A percentile compares a stretch with the other conserved stretches of the same genome.
Conservation (phyloP, 169 alveolate species). For the Theileria annulata region DNA sequence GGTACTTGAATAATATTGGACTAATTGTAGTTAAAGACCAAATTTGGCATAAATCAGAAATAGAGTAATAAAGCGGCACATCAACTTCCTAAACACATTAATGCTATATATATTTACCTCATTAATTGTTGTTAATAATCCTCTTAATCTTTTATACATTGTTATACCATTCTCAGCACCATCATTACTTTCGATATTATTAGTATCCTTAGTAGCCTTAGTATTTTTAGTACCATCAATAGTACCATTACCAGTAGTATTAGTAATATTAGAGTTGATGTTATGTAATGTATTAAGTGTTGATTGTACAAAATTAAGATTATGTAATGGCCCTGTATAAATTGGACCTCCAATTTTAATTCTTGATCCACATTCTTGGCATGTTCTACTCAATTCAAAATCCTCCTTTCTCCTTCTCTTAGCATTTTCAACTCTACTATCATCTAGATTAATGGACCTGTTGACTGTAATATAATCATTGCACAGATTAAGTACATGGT, state of each 20-base stretch:
- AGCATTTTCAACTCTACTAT: not conserved
- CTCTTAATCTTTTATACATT: slow-evolving; percentile 40
- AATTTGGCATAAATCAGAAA: slow-evolving; percentile 51
- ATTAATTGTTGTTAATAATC: slow-evolving; percentile 44
- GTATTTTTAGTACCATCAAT: not conserved
- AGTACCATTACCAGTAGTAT: not conserved
- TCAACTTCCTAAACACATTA: slow-evolving; percentile 36
- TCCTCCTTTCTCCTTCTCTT: slow-evolving; percentile 15
- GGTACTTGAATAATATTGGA: slow-evolving; percentile 44
- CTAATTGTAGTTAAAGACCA: slow-evolving; percentile 63
- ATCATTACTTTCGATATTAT: not conserved
- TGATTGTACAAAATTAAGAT: slow-evolving; percentile 63
- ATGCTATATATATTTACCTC: slow-evolving; percentile 33
- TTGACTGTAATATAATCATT: slow-evolving; percentile 2
- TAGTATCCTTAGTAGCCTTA: not conserved
- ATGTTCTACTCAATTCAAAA: slow-evolving; percentile 56
- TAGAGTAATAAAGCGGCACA: slow-evolving; percentile 45
- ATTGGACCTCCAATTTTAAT: slow-evolving; percentile 81
- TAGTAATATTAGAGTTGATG: not conserved
- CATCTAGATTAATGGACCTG: not conserved
- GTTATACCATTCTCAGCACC: slow-evolving; percentile 31
- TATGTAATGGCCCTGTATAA: slow-evolving; percentile 78
- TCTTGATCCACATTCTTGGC: slow-evolving; percentile 81
- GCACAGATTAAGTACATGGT: slow-evolving; percentile 35
- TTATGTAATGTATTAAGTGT: not conserved